Evolutionary conservation across 2,329 filamentous ascomycete species (phyloP), one percentile per base, ranked within the genome.

Genomic region (Beauveria brongniartii): DNA sequence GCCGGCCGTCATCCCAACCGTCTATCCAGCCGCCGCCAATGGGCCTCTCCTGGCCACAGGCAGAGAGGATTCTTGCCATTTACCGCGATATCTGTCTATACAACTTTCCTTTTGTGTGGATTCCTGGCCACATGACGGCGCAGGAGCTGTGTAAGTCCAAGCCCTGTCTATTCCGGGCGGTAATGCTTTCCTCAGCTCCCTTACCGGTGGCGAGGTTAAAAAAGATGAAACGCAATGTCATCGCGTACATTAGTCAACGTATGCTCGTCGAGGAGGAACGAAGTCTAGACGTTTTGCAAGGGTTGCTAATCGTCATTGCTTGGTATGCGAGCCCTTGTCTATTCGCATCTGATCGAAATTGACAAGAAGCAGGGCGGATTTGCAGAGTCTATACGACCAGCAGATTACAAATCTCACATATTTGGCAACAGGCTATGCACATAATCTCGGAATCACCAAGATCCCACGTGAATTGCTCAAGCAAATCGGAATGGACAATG

Each of bases 241-340:
- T 76, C 63, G 72, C 73, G 7, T 76, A 78, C 65, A 65, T 80
- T 34, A 72, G 75, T 6, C 70, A 77, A 22, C 73, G 74, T 40
- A 67, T 78, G 54, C 55, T 82, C 0, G 70, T 78, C 1, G 70
- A 74, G 61, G 73, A 74, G 20, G 72, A 78, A 44, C 69, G 69
- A 37, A 72, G 69, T 18, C 61, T 81, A 9, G 78, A 80, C 60
- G 65, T 78, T 3, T 70, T 81, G 1, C 78, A 81, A 65, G 79
- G 78, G 0, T 67, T 80, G 9, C 63, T 81, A 8, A 70, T 80
- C 48, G 73, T 74, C 46, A 69, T 80, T 59, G 72, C 76, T 24
- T 81, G 79, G 79, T 80, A 69, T 55, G 69, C 47, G 10, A 16
- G 20, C 20, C 3, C 4, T 8, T 5, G 5, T 44, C 3, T 52